Evolutionary conservation across 345 rosid species (phyloP).

Genomic region (Citropsis articulata): DNA sequence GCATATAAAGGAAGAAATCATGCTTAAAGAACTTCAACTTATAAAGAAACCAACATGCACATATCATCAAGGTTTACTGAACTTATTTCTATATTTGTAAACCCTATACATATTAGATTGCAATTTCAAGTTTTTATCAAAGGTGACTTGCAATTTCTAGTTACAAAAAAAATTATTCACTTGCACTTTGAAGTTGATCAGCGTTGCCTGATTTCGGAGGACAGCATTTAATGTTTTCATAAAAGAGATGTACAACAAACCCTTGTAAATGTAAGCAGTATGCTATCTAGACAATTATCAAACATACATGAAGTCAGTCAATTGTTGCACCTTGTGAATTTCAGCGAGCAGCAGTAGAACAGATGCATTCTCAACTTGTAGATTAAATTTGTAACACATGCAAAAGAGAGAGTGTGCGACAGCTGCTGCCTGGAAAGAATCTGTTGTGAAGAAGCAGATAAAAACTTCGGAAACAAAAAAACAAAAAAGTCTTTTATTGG

Average conservation of each 20-base stretch:
- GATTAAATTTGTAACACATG: constrained; percentile 87
- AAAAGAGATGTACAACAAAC: background rate
- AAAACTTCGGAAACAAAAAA: constrained; percentile 11
- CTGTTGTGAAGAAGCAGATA: constrained; percentile 19
- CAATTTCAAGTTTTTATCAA: background rate
- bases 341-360: constrained; percentile 93
- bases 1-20: constrained; percentile 6
- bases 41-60: background rate
- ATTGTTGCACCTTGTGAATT: constrained; percentile 79
- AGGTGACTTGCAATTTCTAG: no score
- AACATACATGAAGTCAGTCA: background rate
- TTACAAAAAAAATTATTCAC: no score
- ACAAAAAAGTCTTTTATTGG: background rate
- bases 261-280: background rate
- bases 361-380: constrained; percentile 85
- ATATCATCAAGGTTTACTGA: background rate
- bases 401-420: constrained; percentile 87
- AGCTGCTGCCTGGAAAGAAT: constrained; percentile 69
- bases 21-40: background rate
- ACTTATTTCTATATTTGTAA: background rate
- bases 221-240: constrained; percentile 6
- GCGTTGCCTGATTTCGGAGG: constrained; percentile 91
- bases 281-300: constrained; percentile 1
- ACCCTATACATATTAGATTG: background rate
- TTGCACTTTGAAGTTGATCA: constrained; percentile 23